Evolutionary conservation across 176 grass and related monocot species (phyloP), one percentile per base, ranked within the genome.

Genomic region (Oryza australiensis): DNA sequence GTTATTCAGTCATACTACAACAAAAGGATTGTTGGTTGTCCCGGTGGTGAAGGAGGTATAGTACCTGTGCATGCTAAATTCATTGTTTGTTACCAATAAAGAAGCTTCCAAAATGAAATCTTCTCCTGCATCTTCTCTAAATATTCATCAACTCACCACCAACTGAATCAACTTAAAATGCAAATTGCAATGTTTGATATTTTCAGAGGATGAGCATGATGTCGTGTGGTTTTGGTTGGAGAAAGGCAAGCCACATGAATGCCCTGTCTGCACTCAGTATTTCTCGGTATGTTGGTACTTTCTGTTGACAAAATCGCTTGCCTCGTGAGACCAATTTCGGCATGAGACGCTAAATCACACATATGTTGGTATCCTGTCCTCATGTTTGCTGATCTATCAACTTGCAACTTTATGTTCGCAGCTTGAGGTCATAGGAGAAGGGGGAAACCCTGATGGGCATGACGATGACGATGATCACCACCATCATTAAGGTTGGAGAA

Each of bases 221-320:
- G 83, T 89, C 12, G 77, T 91, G 20, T 89, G 91, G 91, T 97
- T 97, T 81, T 97, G 91, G 94, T 85, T 97, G 79, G 81, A 91
- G 73, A 93, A 97, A 87, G 91, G 9, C 33, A 78, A 91, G 60
- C 81, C 84, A 42, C 91, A 91, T 80, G 94, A 93, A 79, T 93
- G 94, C 74, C 78, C 86, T 3, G 88, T 93, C 18, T 97, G 94
- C 63, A 82, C 84, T 15, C 94, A 97, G 72, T 87, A 86, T 60
- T 97, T 97, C 65, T 74, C 8, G 80, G 94, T 97, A 87, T 64
- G 73, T 22, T 85, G 48, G 13, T 51, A 55, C 15, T 77, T 80
- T 30, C 16, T 83, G 20, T 79, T 28, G 3, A 30, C 29, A 64
- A 28, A 57, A 20, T 10, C 35, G 30, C 15, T 82, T 46, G 13